Percentiles rank a stretch among this genome's conserved stretches.
These are phyloP conservation scores for Lentinula sp. DNA, from an alignment of 768 basidiomycete genomes.

Conservation along the genomic window DNA sequence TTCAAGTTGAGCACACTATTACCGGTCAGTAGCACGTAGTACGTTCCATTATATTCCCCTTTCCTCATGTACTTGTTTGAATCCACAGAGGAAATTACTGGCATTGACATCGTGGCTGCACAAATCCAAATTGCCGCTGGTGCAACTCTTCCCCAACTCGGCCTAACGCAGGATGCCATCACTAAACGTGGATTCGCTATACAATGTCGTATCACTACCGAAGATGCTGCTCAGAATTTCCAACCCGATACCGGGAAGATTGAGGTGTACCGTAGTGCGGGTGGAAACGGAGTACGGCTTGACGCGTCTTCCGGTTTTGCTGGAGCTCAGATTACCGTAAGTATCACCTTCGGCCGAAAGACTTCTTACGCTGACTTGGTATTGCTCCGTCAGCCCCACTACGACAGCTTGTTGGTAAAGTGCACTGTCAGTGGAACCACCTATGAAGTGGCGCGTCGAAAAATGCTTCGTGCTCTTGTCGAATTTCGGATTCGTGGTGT, in stretches of 20 bases:
- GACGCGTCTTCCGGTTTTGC: slow-evolving; percentile 98
- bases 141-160: slow-evolving; percentile 90
- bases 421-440: slow-evolving; percentile 94
- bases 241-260: slow-evolving; percentile 99
- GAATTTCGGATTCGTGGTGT: slow-evolving; percentile 99
- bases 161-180: slow-evolving; percentile 93
- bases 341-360: slow-evolving; percentile 15
- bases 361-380: background rate
- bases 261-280: slow-evolving; percentile 97
- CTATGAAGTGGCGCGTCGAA: slow-evolving; percentile 96
- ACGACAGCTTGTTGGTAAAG: slow-evolving; percentile 96
- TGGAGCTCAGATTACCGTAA: slow-evolving; percentile 95
- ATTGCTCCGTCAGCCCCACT: slow-evolving; percentile 70
- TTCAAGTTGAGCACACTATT: slow-evolving; percentile 99
- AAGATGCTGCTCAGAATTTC: slow-evolving; percentile 89
- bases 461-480: slow-evolving; percentile 99
- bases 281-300: slow-evolving; percentile 96
- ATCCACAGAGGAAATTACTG: slow-evolving; percentile 91
- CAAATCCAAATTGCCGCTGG: slow-evolving; percentile 99
- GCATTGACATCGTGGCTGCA: slow-evolving; percentile 97
- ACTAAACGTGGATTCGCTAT: slow-evolving; percentile 96
- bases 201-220: slow-evolving; percentile 97
- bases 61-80: background rate
- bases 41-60: background rate
- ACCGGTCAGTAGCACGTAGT: slow-evolving; percentile 54